These are phyloP conservation scores for Ricinus communis DNA, from an alignment of 345 rosid genomes.

Conservation along the genomic window DNA sequence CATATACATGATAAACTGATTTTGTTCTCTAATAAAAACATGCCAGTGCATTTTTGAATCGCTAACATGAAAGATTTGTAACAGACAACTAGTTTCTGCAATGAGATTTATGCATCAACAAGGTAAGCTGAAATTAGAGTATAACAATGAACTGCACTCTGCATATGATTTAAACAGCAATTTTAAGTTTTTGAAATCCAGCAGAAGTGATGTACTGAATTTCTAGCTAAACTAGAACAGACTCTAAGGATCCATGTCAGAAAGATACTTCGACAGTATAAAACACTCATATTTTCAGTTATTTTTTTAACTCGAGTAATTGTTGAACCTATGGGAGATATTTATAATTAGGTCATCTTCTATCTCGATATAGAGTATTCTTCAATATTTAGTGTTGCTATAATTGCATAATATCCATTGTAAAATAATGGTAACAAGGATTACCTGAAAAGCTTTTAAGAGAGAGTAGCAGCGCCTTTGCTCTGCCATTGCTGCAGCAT, in stretches of 20 bases:
- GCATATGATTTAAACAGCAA: not conserved
- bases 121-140: not conserved
- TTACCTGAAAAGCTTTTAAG: constrained; percentile 68
- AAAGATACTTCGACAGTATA: not conserved
- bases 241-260: not conserved
- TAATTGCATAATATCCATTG: not conserved
- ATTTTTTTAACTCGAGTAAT: too few species aligned
- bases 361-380: too few species aligned
- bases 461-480: constrained; percentile 56
- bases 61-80: not conserved
- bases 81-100: not conserved
- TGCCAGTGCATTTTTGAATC: not conserved
- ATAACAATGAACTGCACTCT: not conserved
- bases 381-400: not conserved
- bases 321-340: too few species aligned
- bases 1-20: not conserved
- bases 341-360: too few species aligned
- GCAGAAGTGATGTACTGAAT: not conserved
- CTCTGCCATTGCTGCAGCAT: constrained; percentile 57
- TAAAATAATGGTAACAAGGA: constrained; percentile 10
- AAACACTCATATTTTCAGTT: not conserved
- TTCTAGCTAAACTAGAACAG: not conserved
- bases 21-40: not conserved
- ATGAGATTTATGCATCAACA: not conserved
- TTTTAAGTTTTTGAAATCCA: not conserved